phyloP scores from a whole-genome alignment of 208 protist genomes.

The Zelonia costaricensis region DNA sequence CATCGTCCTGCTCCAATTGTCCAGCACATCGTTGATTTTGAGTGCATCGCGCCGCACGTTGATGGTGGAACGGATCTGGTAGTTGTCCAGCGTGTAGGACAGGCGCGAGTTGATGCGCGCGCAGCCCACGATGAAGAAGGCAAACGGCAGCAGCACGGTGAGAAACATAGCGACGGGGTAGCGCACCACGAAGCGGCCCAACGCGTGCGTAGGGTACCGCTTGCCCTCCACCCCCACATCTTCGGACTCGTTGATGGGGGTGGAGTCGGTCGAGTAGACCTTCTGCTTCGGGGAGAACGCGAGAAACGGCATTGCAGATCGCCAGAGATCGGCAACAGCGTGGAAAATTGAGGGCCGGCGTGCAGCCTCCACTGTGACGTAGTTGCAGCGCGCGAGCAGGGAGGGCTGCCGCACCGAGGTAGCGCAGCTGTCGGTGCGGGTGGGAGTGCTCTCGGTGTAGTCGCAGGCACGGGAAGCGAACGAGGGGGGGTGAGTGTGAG shows the following conservation, averaged over 20 bases:
- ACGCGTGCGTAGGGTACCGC: constrained; percentile 39
- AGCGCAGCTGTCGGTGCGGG: too few species aligned
- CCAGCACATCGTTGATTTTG: constrained; percentile 15
- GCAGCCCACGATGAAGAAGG: constrained; percentile 40
- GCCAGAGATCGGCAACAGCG: too few species aligned
- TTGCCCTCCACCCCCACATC: constrained; percentile 48
- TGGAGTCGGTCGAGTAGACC: constrained; percentile 38
- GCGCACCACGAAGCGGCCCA: constrained; percentile 22
- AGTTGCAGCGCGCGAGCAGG: too few species aligned
- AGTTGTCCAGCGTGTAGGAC: constrained; percentile 36
- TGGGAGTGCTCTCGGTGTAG: too few species aligned
- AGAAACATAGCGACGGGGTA: constrained; percentile 26
- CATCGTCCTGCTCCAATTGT: constrained; percentile 20
- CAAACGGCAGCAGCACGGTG: constrained; percentile 31
- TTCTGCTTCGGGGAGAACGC: constrained; percentile 24
- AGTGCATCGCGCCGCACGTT: constrained; percentile 15
- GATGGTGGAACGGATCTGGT: constrained; percentile 35
- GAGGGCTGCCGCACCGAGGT: too few species aligned
- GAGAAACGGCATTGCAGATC: neutral
- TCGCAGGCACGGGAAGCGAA: too few species aligned
- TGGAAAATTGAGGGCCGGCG: too few species aligned
- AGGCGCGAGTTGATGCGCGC: constrained; percentile 12
- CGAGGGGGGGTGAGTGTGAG: too few species aligned
- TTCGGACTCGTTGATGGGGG: constrained; percentile 30
- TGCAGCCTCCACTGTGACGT: too few species aligned